Conservation (phyloP, 768 basidiomycete species). For the Rhizopogon roseolus region DNA sequence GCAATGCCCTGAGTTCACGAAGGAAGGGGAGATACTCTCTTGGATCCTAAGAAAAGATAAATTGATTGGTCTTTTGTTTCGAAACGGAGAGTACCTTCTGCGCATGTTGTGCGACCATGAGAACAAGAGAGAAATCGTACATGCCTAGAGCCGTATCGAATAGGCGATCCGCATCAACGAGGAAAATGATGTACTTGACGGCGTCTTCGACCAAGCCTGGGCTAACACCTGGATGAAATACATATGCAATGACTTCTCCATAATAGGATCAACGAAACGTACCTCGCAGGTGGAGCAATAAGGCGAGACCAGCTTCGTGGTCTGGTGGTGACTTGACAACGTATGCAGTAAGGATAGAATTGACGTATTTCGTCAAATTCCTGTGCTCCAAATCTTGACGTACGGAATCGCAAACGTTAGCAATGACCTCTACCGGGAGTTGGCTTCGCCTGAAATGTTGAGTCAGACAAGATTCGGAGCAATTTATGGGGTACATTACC, state of each 20-base stretch:
- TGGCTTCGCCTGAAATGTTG: constrained; percentile 49
- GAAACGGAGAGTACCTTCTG: constrained; percentile 70
- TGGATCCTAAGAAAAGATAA: constrained; percentile 66
- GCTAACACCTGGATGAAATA: constrained; percentile 30
- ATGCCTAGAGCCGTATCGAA: constrained; percentile 96
- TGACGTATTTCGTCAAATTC: constrained; percentile 78
- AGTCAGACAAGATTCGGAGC: not conserved
- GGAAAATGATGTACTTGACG: constrained; percentile 97
- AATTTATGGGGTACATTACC: constrained; percentile 40
- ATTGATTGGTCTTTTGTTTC: not conserved
- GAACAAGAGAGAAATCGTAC: constrained; percentile 95
- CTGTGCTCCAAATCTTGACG: constrained; percentile 64
- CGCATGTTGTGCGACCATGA: constrained; percentile 95
- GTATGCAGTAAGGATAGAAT: constrained; percentile 88
- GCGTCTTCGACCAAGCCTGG: constrained; percentile 88
- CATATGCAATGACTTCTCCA: not conserved
- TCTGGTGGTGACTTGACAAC: constrained; percentile 91
- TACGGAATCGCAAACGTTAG: constrained; percentile 72
- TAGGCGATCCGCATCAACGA: constrained; percentile 86
- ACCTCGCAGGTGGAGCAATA: constrained; percentile 81
- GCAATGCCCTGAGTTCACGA: constrained; percentile 71
- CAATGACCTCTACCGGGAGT: constrained; percentile 52
- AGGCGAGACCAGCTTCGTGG: constrained; percentile 75
- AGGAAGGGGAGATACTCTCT: constrained; percentile 97
- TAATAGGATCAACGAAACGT: constrained; percentile 3